phyloP scores from a whole-genome alignment of 2,329 filamentous ascomycete genomes.

The Pyricularia sp. region DNA sequence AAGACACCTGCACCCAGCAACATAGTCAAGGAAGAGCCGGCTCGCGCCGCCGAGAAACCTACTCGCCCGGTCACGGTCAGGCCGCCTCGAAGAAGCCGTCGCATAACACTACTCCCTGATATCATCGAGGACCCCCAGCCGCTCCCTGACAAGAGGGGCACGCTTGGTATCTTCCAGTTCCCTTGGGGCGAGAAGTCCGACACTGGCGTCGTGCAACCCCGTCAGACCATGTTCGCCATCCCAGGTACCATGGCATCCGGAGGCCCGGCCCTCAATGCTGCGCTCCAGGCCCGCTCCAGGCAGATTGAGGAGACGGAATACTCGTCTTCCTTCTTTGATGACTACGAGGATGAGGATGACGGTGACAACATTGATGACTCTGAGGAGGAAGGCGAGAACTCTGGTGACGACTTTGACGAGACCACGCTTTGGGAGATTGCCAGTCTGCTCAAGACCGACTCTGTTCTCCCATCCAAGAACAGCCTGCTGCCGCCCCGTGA shows the following conservation, averaged over 20 bases:
- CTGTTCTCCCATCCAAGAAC: slow-evolving; percentile 37
- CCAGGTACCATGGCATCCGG: slow-evolving; percentile 41
- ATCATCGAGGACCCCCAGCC: slow-evolving; percentile 54
- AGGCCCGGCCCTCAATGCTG: slow-evolving; percentile 18
- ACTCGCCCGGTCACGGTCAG: slow-evolving; percentile 38
- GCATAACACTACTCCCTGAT: slow-evolving; percentile 51
- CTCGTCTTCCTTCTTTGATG: slow-evolving; percentile 48
- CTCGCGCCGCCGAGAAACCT: slow-evolving; percentile 6
- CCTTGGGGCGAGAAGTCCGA: slow-evolving; percentile 58
- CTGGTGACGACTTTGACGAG: slow-evolving; percentile 50
- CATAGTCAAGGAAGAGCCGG: background rate
- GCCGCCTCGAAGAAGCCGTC: slow-evolving; percentile 44
- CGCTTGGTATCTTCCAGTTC: slow-evolving; percentile 56
- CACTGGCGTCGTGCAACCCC: slow-evolving; percentile 33
- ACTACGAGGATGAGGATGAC: slow-evolving; percentile 43
- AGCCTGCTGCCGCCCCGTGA: slow-evolving; percentile 33
- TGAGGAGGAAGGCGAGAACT: slow-evolving; percentile 23
- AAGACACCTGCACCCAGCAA: background rate
- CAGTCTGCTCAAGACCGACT: slow-evolving; percentile 41
- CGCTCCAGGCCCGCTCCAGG: slow-evolving; percentile 22
- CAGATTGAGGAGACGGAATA: slow-evolving; percentile 30
- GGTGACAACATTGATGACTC: slow-evolving; percentile 27
- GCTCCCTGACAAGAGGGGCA: slow-evolving; percentile 46
- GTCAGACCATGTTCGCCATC: slow-evolving; percentile 30
- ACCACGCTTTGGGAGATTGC: slow-evolving; percentile 56